Evolutionary conservation across 768 basidiomycete genomes (phyloP).

Genomic region (Amanita fuliginea): DNA sequence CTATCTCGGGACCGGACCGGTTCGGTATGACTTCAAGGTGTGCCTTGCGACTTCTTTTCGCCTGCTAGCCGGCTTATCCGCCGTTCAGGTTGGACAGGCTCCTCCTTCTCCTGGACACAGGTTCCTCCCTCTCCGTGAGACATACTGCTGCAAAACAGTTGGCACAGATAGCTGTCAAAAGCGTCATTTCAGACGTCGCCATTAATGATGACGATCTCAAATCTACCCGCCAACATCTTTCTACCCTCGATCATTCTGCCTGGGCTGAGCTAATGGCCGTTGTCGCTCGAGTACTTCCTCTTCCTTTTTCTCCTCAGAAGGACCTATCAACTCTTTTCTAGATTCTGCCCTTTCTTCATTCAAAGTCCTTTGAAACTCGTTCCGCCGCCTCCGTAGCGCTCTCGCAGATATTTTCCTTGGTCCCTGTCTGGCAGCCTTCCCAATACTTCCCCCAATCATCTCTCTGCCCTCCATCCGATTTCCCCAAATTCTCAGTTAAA

Average conservation of each 20-base stretch:
- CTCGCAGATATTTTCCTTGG: conserved; percentile 74
- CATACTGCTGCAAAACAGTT: conserved; percentile 96
- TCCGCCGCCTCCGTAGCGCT: conserved; percentile 83
- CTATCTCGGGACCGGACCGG: conserved; percentile 34
- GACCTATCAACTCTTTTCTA: conserved; percentile 21
- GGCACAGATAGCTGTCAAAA: conserved; percentile 82
- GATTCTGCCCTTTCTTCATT: conserved; percentile 87
- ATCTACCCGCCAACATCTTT: conserved; percentile 43
- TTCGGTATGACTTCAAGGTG: conserved; percentile 74
- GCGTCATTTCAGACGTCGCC: conserved; percentile 74
- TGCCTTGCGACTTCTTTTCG: conserved; percentile 7
- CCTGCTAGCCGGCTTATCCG: neutral
- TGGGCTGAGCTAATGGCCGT: conserved; percentile 91
- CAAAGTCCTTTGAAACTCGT: conserved; percentile 87
- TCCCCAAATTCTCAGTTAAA: conserved; percentile 65
- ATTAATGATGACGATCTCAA: conserved; percentile 68
- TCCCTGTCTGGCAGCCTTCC: conserved; percentile 66
- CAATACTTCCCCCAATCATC: conserved; percentile 18
- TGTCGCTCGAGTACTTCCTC: conserved; percentile 62
- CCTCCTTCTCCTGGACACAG: conserved; percentile 89
- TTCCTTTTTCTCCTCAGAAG: neutral
- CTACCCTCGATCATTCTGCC: conserved; percentile 55
- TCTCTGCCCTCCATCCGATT: conserved; percentile 34
- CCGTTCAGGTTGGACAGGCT: conserved; percentile 86
- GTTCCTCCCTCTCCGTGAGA: conserved; percentile 81